Evolutionary conservation across 805 yeast species (phyloP), one percentile per base, ranked within the genome.

Genomic region (Saccharomycopsis malanga): DNA sequence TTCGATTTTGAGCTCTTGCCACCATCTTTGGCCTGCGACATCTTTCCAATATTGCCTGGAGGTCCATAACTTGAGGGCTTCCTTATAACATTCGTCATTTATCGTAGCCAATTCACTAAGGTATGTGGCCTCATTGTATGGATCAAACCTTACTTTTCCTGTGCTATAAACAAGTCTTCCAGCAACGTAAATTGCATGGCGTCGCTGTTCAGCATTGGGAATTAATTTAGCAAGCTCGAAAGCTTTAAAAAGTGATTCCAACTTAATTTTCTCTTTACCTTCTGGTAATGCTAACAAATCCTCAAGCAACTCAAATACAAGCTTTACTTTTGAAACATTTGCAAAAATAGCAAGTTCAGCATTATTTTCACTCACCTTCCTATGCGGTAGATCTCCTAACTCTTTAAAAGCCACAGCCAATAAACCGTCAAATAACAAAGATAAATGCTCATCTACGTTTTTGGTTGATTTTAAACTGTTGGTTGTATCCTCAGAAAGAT

Each of bases 1-100:
- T 48, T 63, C 64, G 46, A 69, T 60, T n/a, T 79, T 76, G 21
- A 70, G 48, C 43, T 76, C 81, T 49, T 62, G 61, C 81, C 81
- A 76, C 67, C 77, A 76, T 45, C 77, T 58, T 49, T 73, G 68
- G 25, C 69, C 67, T 4, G 63, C 56, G 27, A 68, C 68, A 2
- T 52, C 58, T 40, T 60, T 56, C 43, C 43, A 39, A 23, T 39
- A 18, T 9, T 22, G 14, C 45, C 69, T 60, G 1, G 68, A 56
- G 15, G 58, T 52, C 53, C 69, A 70, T 17, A 75, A 57, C 6
- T 59, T 50, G 4, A 58, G 57, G 0, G 79, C 79, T 32, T 62
- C 60, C 6, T 59, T 52, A 45, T 56, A 59, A 3, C 66, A 53
- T 27, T 27, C 30, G 30, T 27, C 30, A 1, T 62, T 61, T 52